Evolutionary conservation across 1,284 basidiomycete genomes (phyloP).

Genomic region (Sphagnurus paluster): DNA sequence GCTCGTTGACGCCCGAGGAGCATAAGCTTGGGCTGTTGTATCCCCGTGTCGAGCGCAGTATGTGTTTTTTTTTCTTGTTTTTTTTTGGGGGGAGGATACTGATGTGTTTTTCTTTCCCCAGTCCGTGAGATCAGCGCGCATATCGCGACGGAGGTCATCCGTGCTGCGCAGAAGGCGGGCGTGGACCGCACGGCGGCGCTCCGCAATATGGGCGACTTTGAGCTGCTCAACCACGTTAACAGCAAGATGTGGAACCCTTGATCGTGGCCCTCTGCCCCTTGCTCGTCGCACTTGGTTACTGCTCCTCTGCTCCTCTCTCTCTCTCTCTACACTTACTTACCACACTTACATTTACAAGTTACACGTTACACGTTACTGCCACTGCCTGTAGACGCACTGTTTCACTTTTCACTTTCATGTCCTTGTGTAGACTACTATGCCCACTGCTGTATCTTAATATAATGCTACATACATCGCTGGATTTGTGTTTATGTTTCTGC

Average conservation of each 20-base stretch:
- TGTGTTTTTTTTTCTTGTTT: conserved; percentile 23
- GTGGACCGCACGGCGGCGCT: conserved; percentile 61
- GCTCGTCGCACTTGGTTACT: not conserved
- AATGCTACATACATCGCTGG: too few species aligned
- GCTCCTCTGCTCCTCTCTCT: too few species aligned
- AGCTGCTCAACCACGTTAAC: conserved; percentile 55
- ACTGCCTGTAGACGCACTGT: too few species aligned
- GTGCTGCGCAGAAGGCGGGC: conserved; percentile 73
- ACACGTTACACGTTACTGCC: not conserved
- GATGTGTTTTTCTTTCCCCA: conserved; percentile 17
- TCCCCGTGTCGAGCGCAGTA: conserved; percentile 73
- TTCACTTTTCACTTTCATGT: too few species aligned
- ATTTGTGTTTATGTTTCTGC: too few species aligned
- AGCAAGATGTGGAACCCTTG: conserved; percentile 74
- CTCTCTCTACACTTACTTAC: too few species aligned
- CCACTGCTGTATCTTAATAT: too few species aligned
- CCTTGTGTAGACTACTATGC: too few species aligned
- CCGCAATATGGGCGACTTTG: conserved; percentile 53
- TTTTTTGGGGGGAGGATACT: conserved; percentile 3
- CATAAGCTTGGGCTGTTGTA: conserved; percentile 66
- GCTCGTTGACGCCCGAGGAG: conserved; percentile 77
- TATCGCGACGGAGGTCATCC: conserved; percentile 76
- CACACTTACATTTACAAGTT: not conserved
- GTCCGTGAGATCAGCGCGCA: conserved; percentile 80
- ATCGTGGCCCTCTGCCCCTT: conserved; percentile 1